Conservation (phyloP, 306 rosid species). For the Fragaria iinumae region DNA sequence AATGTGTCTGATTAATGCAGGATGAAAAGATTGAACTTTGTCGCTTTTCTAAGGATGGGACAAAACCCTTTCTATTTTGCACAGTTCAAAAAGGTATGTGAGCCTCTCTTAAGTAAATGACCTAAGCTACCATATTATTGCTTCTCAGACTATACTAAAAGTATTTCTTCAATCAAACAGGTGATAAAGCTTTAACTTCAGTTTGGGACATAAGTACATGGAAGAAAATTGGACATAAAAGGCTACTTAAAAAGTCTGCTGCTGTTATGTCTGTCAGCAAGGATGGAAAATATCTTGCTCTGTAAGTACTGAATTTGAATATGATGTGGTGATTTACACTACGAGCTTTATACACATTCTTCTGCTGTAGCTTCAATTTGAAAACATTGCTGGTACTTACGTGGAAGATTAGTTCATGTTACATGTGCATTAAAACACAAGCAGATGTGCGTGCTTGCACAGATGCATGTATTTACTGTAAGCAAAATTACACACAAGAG, state of each 20-base stretch:
- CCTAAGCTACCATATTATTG: slow-evolving; percentile 1
- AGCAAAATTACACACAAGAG: too few relatives aligned
- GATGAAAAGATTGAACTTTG: slow-evolving; percentile 91
- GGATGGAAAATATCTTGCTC: slow-evolving; percentile 94
- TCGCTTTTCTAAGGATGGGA: slow-evolving; percentile 92
- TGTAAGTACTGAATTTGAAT: slow-evolving; percentile 56
- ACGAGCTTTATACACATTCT: not conserved
- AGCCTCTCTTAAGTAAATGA: slow-evolving; percentile 11
- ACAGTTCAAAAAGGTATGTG: slow-evolving; percentile 68
- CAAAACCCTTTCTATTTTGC: slow-evolving; percentile 87
- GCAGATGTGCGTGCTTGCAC: too few relatives aligned
- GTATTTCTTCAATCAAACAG: slow-evolving; percentile 38
- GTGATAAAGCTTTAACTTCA: slow-evolving; percentile 54
- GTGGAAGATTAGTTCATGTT: too few relatives aligned
- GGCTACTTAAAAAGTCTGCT: slow-evolving; percentile 77
- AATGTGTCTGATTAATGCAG: slow-evolving; percentile 33
- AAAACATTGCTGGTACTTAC: too few relatives aligned
- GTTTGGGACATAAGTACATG: slow-evolving; percentile 93
- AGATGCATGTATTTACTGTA: too few relatives aligned
- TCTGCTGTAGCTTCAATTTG: not conserved
- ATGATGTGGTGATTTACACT: slow-evolving; percentile 13
- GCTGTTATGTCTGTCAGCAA: slow-evolving; percentile 79
- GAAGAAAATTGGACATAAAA: slow-evolving; percentile 88
- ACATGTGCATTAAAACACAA: too few relatives aligned
- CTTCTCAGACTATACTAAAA: slow-evolving; percentile 21